These are phyloP conservation scores for Pycnococcus provasolii DNA, from an alignment of 139 green algal genomes.

Conservation along the genomic window DNA sequence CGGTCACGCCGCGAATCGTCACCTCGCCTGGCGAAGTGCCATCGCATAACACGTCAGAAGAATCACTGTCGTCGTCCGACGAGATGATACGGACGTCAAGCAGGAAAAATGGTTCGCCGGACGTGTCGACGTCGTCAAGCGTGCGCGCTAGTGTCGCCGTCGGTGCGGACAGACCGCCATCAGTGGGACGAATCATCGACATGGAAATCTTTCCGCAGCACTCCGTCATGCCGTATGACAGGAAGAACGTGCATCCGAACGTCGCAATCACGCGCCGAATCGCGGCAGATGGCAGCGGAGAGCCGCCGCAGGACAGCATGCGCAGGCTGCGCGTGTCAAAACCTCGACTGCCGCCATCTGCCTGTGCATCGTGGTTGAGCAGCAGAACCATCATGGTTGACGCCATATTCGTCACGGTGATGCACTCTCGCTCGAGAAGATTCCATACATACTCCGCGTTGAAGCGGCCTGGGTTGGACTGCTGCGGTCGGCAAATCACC, in stretches of 20 bases:
- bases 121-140: conserved; percentile 41
- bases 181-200: conserved; percentile 53
- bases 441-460: background rate
- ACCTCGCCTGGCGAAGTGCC: conserved; percentile 50
- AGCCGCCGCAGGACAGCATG: conserved; percentile 71
- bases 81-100: conserved; percentile 14
- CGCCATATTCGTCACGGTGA: conserved; percentile 65
- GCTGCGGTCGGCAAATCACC: conserved; percentile 32
- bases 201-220: conserved; percentile 88
- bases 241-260: conserved; percentile 75
- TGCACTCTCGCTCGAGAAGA: conserved; percentile 51
- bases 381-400: conserved; percentile 56
- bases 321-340: conserved; percentile 59
- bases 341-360: conserved; percentile 42
- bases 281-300: conserved; percentile 47
- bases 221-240: conserved; percentile 85
- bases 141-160: background rate
- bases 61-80: background rate
- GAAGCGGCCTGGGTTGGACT: background rate
- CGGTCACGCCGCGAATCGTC: conserved; percentile 48
- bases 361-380: background rate
- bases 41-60: conserved; percentile 1
- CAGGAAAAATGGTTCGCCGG: conserved; percentile 7
- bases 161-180: background rate
- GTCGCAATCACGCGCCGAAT: conserved; percentile 42